Conservation (phyloP, 148 eudicot species). For the Heliosperma pusillum region DNA sequence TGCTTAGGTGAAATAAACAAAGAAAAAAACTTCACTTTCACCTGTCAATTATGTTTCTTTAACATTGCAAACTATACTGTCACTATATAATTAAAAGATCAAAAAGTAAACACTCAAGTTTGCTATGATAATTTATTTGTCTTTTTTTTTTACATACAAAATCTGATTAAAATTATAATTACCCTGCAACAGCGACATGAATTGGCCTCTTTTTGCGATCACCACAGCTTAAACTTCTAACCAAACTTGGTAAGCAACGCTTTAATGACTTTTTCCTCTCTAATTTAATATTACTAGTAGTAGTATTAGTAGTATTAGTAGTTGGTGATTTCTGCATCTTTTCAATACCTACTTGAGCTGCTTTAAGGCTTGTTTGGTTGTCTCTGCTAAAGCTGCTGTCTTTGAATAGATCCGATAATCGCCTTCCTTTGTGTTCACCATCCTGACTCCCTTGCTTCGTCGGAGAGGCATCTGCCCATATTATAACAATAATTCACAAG, state of each 20-base stretch:
- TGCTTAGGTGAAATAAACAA: neutral
- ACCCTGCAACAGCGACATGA: constrained; percentile 20
- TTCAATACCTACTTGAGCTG: neutral
- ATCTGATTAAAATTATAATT: neutral
- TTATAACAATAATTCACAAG: neutral
- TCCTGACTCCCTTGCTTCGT: neutral
- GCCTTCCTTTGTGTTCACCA: constrained; percentile 27
- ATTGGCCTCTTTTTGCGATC: constrained; percentile 28
- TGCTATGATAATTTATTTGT: neutral
- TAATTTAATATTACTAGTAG: neutral
- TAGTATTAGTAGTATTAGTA: too few relatives aligned
- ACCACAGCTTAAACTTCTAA: constrained; percentile 29
- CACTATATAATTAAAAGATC: neutral
- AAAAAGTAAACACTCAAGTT: neutral
- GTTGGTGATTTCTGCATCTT: neutral
- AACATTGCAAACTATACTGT: neutral
- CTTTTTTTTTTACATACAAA: constrained; percentile 17
- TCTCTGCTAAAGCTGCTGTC: constrained; percentile 24
- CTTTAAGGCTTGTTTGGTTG: constrained; percentile 25
- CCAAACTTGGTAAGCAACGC: constrained; percentile 35
- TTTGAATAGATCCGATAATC: constrained; percentile 22
- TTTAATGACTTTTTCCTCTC: constrained; percentile 13
- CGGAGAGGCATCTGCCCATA: constrained; percentile 14
- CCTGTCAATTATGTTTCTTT: neutral
- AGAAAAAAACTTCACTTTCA: neutral